Evolutionary conservation across 306 rosid species (phyloP), one percentile per base, ranked within the genome.

Genomic region (Sechiopsis laciniata): DNA sequence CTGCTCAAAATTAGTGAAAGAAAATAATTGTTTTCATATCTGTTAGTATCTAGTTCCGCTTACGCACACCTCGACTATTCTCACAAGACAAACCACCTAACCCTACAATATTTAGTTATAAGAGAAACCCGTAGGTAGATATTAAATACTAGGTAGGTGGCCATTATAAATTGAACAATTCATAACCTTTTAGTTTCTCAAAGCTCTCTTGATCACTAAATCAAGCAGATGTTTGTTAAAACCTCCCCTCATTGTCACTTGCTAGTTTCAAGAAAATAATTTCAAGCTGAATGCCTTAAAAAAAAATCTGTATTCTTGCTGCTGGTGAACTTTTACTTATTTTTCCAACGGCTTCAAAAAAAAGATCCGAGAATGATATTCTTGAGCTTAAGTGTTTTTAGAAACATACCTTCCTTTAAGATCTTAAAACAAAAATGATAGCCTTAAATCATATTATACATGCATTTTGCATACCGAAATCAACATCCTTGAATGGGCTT

Each of bases 401-500:
- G 46, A 62, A 62, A 3, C 69, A 32, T 32, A 3, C 46, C 32
- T 19, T 68, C 55, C 20, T 48, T 20, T 45, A 45, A 19, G 2
- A 20, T 58, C 21, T 21, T 22, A 24, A 35, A 56, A 37, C 37
- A 46, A 19, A 59, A 58, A 11, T 14, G 24, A 70, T 19, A 50
- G 5, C 0, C 32, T 59, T 20, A 45, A 56, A 78, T 40, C 22
- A 71, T 6, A 75, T 24, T 32, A 13, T 10, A 55, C 7, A 50
- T 24, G 54, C 57, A 32, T 61, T 60, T 26, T 21, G 61, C 92
- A 17, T 94, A 94, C 99, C 99, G 4, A 95, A 91, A 85, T 89
- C 78, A 70, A 95, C 92, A 55, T 95, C 83, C 26, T 85, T 87
- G 87, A 95, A 95, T 61, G 99, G 99, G 81, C 99, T 95, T 82